Evolutionary conservation across 1,284 basidiomycete genomes (phyloP).

Genomic region (Meira miltonrushii): DNA sequence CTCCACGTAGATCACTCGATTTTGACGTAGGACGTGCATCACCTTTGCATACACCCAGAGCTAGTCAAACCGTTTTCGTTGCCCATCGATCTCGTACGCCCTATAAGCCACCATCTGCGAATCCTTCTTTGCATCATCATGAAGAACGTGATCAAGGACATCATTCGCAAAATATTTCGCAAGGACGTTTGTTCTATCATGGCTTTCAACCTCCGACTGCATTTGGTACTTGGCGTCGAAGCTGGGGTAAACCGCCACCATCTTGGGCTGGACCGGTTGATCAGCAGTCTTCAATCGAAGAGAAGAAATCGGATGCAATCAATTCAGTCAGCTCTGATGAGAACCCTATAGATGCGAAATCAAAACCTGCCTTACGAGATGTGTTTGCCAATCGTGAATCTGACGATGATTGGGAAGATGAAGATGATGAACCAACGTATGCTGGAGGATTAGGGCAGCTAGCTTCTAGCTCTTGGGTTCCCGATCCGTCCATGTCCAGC

Average conservation of each 20-base stretch:
- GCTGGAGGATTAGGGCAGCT: conserved; percentile 40
- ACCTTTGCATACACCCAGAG: neutral
- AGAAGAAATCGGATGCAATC: neutral
- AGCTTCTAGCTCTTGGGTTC: conserved; percentile 14
- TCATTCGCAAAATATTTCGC: too few relatives aligned
- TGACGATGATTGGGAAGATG: conserved; percentile 44
- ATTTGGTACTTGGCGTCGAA: conserved; percentile 30
- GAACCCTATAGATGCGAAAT: too few relatives aligned
- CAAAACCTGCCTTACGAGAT: conserved; percentile 28
- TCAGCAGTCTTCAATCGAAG: conserved; percentile 16
- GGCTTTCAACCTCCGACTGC: neutral
- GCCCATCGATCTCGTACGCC: conserved; percentile 40
- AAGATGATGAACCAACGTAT: conserved; percentile 39
- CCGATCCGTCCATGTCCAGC: neutral
- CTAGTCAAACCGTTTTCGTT: conserved; percentile 33
- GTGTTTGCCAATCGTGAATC: conserved; percentile 36
- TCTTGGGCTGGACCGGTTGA: conserved; percentile 43
- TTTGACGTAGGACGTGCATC: conserved; percentile 5
- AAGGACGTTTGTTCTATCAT: neutral
- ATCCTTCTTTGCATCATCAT: conserved; percentile 23
- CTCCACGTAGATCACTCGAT: conserved; percentile 6
- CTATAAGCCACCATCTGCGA: conserved; percentile 44
- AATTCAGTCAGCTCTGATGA: neutral
- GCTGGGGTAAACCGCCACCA: conserved; percentile 45
- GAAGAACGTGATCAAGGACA: neutral